These are phyloP conservation scores for Aquilaria agallochum DNA, from an alignment of 441 rosid species.

Conservation along the genomic window DNA sequence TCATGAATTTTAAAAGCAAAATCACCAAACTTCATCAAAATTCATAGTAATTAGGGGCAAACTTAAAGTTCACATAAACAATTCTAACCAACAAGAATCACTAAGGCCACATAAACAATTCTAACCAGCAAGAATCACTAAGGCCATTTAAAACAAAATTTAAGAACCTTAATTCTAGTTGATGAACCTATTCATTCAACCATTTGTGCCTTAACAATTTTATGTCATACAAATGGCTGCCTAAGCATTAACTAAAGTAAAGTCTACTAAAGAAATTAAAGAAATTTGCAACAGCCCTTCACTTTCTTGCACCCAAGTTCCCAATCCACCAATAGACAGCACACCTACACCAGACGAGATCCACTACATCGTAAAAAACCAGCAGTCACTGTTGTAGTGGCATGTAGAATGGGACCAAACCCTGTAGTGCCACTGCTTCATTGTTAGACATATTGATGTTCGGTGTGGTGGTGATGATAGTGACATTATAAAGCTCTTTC, in stretches of 20 bases:
- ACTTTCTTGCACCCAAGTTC: slow-evolving; percentile 81
- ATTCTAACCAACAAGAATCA: too few relatives aligned
- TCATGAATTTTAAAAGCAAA: too few relatives aligned
- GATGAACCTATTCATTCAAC: background rate
- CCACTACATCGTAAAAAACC: slow-evolving; percentile 83
- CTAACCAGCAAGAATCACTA: too few relatives aligned
- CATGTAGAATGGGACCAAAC: slow-evolving; percentile 78
- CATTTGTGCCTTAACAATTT: background rate
- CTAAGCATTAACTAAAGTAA: background rate
- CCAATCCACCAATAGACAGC: slow-evolving; percentile 94
- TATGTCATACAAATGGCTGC: background rate
- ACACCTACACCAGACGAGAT: slow-evolving; percentile 84
- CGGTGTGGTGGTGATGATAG: slow-evolving; percentile 78
- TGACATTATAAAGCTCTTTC: slow-evolving; percentile 58
- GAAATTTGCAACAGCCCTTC: slow-evolving; percentile 67
- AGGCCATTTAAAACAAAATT: too few relatives aligned
- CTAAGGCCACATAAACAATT: too few relatives aligned
- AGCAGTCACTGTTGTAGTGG: slow-evolving; percentile 88
- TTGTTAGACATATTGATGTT: slow-evolving; percentile 77
- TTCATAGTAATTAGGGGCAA: too few relatives aligned
- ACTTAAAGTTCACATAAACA: too few relatives aligned
- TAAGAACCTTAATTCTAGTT: too few relatives aligned
- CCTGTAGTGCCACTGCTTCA: slow-evolving; percentile 82
- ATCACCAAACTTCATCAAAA: too few relatives aligned
- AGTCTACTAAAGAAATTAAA: background rate